Base-by-base conservation (phyloP, 2,329 filamentous ascomycete genomes). In the Monosporascus ibericus region DNA sequence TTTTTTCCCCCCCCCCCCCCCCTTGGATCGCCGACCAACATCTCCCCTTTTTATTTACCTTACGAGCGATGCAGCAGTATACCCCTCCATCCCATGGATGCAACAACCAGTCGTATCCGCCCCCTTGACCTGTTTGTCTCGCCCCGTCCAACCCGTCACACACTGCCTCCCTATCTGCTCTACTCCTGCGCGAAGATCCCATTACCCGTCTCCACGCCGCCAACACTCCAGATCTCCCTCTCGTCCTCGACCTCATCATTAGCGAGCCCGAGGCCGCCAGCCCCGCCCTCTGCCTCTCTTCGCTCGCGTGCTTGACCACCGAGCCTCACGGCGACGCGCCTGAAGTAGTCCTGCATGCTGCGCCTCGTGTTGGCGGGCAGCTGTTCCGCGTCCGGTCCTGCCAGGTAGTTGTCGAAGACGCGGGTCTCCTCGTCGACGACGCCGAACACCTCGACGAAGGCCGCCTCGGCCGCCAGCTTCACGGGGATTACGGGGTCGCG, bases 261-360 rank as follows among this genome's bases (percentile, higher is more conserved):
- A 36, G 87, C 88, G 63, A 99, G 69, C 0, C 92, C 92, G 48
- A 97, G 68, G 0, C 91, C 90, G 47, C 92, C 92, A 53, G 86
- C 81, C 7, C 92, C 94, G 56, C 92, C 92, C 68, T 96, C 92
- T 0, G 94, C 94, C 61, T 96, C 92, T 65, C 84, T 88, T 62
- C 94, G 81, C 74, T 99, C 94, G 56, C 90, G 81, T 2, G 89
- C 91, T 69, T 97, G 94, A 18, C 77, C 81, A n/a, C 88, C 92
- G 20, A 97, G 73, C 61, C 92, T 82, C 64, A 92, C 70, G 1
- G 90, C 90, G 58, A 99, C 89, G 42, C 94, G 80, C 78, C 96
- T 96, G 75, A 97, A 97, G 74, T 99, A 99, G 69, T 99, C 94
- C 54, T 86, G 81, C 87, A 99, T 96, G 68, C 87, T 91, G 61